phyloP scores from a whole-genome alignment of 2,329 filamentous ascomycete genomes.

The Exophiala viscosa region DNA sequence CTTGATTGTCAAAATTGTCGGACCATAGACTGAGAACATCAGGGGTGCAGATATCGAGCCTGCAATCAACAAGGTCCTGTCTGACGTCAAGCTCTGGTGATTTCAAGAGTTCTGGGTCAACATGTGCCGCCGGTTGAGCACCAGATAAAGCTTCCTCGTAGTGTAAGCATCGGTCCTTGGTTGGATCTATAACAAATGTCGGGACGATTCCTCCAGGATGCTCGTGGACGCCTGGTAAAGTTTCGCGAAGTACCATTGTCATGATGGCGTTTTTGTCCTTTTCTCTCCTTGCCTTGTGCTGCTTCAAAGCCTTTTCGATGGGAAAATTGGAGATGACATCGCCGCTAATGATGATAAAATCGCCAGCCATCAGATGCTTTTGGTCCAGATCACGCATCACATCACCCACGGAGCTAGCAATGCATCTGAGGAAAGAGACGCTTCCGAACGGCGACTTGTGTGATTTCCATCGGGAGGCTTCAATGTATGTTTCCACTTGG shows the following conservation, averaged over 20 bases:
- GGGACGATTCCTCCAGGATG: slow-evolving; percentile 72
- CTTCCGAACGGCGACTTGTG: slow-evolving; percentile 75
- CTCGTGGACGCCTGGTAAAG: slow-evolving; percentile 69
- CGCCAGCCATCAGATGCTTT: slow-evolving; percentile 76
- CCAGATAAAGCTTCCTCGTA: slow-evolving; percentile 75
- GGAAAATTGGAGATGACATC: slow-evolving; percentile 87
- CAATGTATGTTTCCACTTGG: slow-evolving; percentile 81
- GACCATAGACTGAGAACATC: slow-evolving; percentile 94
- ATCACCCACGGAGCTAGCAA: slow-evolving; percentile 84
- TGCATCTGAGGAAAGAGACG: slow-evolving; percentile 81
- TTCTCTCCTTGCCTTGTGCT: slow-evolving; percentile 74
- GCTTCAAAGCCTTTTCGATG: slow-evolving; percentile 72
- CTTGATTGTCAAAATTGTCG: slow-evolving; percentile 95
- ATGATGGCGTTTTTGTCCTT: slow-evolving; percentile 94
- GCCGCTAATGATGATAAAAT: slow-evolving; percentile 89
- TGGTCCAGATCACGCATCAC: slow-evolving; percentile 91
- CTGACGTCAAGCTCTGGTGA: slow-evolving; percentile 76
- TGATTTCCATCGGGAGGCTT: slow-evolving; percentile 69
- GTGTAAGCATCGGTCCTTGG: slow-evolving; percentile 76
- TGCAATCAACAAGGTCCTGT: slow-evolving; percentile 85
- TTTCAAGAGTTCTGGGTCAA: slow-evolving; percentile 77
- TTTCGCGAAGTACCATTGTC: slow-evolving; percentile 86
- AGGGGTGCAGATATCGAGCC: slow-evolving; percentile 95
- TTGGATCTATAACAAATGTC: slow-evolving; percentile 80
- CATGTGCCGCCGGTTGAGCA: slow-evolving; percentile 46